Percentiles rank a stretch among this genome's conserved stretches.
Evolutionary conservation across 768 basidiomycete genomes (phyloP).

Genomic region (Leccinum disarticulatum): DNA sequence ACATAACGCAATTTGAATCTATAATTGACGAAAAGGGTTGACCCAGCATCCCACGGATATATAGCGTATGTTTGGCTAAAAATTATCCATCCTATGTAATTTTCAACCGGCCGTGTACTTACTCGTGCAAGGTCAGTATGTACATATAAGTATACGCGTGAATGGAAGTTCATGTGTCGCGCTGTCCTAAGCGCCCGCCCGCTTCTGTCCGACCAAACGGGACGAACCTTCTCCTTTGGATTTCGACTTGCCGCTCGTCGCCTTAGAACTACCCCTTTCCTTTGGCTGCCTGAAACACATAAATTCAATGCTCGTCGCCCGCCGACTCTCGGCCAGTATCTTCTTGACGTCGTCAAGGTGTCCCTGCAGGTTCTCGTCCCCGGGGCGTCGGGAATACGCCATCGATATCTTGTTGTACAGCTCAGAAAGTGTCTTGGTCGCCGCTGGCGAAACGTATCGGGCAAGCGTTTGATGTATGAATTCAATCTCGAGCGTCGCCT

Average conservation of each 20-base stretch:
- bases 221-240: constrained; percentile 18
- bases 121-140: background rate
- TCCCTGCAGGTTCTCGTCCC: constrained; percentile 81
- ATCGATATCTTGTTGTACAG: constrained; percentile 94
- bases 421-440: constrained; percentile 84
- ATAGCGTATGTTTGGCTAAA: no score
- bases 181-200: constrained; percentile 5
- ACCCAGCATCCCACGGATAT: no score
- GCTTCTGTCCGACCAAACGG: constrained; percentile 25
- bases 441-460: constrained; percentile 78
- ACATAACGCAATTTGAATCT: no score
- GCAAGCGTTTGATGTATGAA: constrained; percentile 96
- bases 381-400: constrained; percentile 82
- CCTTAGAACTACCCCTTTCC: constrained; percentile 28
- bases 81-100: no score
- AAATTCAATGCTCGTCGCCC: constrained; percentile 92
- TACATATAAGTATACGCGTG: background rate
- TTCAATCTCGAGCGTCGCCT: constrained; percentile 99
- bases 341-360: constrained; percentile 91
- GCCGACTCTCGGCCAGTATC: constrained; percentile 81
- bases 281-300: constrained; percentile 87
- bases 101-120: no score
- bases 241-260: constrained; percentile 16
- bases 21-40: no score
- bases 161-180: background rate